phyloP scores from a whole-genome alignment of 2,329 filamentous ascomycete species.

The Bisporella sp. region DNA sequence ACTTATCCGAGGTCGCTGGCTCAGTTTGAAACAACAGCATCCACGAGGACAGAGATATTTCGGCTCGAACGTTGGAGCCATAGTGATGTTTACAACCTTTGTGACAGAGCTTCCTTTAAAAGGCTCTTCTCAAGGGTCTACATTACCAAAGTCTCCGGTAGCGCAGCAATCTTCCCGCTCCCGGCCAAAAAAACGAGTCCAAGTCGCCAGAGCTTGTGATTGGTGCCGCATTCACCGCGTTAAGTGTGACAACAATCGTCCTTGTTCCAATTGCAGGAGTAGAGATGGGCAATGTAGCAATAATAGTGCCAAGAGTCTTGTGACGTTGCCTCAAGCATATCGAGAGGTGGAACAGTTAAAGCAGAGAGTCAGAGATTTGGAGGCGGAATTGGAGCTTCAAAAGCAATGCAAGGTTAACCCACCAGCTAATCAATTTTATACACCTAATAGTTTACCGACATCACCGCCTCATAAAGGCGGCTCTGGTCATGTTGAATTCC shows the following conservation, averaged over 20 bases:
- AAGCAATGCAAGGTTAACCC: neutral
- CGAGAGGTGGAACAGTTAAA: slow-evolving; percentile 33
- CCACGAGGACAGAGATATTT: too few species aligned
- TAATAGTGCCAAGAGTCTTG: slow-evolving; percentile 25
- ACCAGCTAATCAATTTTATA: neutral
- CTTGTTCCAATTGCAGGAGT: slow-evolving; percentile 33
- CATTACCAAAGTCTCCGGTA: too few species aligned
- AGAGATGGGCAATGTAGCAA: slow-evolving; percentile 31
- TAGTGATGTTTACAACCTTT: too few species aligned
- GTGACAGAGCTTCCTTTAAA: too few species aligned
- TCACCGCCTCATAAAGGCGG: slow-evolving; percentile 9
- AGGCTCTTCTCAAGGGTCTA: too few species aligned
- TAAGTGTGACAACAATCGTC: slow-evolving; percentile 34
- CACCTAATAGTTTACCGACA: slow-evolving; percentile 10
- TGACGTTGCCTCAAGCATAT: slow-evolving; percentile 24
- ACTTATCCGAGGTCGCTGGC: too few species aligned
- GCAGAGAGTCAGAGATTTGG: slow-evolving; percentile 26
- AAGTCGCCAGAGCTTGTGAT: slow-evolving; percentile 31
- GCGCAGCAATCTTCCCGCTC: slow-evolving; percentile 3
- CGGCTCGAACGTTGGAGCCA: too few species aligned
- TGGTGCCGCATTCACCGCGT: slow-evolving; percentile 35
- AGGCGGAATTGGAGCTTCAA: slow-evolving; percentile 18
- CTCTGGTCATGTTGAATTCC: slow-evolving; percentile 4
- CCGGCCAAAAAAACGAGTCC: slow-evolving; percentile 15
- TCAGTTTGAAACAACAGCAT: too few species aligned